phyloP scores from a whole-genome alignment of 805 yeast genomes.

The Candida nemodendra region DNA sequence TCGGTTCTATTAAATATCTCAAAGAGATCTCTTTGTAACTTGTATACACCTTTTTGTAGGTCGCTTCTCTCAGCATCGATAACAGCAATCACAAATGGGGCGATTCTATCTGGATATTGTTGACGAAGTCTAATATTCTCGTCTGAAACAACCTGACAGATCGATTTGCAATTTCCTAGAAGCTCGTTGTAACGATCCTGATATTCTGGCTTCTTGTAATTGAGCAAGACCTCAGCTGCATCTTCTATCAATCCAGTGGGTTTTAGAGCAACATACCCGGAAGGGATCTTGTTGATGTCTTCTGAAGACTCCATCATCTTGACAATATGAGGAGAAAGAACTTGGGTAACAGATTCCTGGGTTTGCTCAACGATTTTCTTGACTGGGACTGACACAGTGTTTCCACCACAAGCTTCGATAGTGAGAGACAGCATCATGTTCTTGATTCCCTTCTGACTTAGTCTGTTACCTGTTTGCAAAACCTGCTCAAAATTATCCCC shows the following conservation, averaged over 20 bases:
- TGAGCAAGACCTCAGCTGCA: constrained; percentile 69
- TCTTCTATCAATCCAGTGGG: constrained; percentile 85
- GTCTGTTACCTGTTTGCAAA: constrained; percentile 61
- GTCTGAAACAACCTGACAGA: constrained; percentile 55
- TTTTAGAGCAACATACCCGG: constrained; percentile 90
- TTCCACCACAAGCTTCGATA: constrained; percentile 89
- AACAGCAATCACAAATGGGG: constrained; percentile 75
- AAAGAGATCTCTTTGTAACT: constrained; percentile 80
- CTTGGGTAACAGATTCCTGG: constrained; percentile 60
- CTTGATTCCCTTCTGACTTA: constrained; percentile 72
- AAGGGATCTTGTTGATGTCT: constrained; percentile 68
- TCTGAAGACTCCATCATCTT: constrained; percentile 47
- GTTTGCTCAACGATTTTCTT: constrained; percentile 65
- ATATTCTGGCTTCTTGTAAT: constrained; percentile 55
- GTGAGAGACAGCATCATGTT: constrained; percentile 96
- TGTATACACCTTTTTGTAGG: constrained; percentile 88
- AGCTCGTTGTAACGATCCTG: constrained; percentile 53
- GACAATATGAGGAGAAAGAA: constrained; percentile 70
- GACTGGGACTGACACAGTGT: constrained; percentile 44
- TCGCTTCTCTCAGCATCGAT: constrained; percentile 91
- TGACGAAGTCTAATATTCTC: constrained; percentile 49
- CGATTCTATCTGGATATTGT: constrained; percentile 59
- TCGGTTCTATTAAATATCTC: constrained; percentile 65
- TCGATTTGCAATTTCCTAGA: constrained; percentile 61
- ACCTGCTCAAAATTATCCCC: constrained; percentile 79